Base-by-base conservation (phyloP, 164 flowering plant species). In the Brasenia schreberi region DNA sequence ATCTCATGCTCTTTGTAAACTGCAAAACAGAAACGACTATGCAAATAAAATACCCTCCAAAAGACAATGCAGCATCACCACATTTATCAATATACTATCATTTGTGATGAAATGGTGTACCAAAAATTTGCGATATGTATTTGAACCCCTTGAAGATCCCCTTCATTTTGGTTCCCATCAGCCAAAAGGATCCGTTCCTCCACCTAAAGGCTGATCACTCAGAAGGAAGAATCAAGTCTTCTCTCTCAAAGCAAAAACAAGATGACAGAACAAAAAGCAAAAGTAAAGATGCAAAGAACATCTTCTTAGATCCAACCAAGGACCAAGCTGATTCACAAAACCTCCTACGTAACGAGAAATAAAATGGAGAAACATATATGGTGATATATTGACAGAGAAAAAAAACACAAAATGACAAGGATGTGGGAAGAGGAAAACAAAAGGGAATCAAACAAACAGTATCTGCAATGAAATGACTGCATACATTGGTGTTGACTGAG, bases 141-240 rank as follows among this genome's bases (percentile, higher is more conserved):
- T 85, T 87, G 80, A 87, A 74, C 19, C 91, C 78, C 70, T 85
- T 87, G 72, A 75, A 81, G 66, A 87, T 67, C 65, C 92, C 88
- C 73, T 81, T 86, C 73, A 84, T 81, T 64, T 80, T 86, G 66
- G 80, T 70, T 11, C 72, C 73, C 90, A 81, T 84, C 68, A 73
- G 44, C 33, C 12, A 63, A 6, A 19, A 60, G 16, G 63, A n/a
- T 19, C 63, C 7, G 17, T 60, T 18, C 6, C 63, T 9, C 27
- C 9, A 45, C 53, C 53, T 7, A 7, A 45, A 45, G 7, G 53
- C 53, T 45, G 53, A 45, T 45, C 53, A 45, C 5, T 12, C 7
- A 45, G 53, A 45, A 23, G 27, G 27, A 23, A 23, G 27, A 23
- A 23, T 23, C 2, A 23, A 23, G 27, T 23, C 27, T 23, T 23